Evolutionary conservation across 176 grass and related monocot species (phyloP).

Genomic region (Elaeis guineensis): DNA sequence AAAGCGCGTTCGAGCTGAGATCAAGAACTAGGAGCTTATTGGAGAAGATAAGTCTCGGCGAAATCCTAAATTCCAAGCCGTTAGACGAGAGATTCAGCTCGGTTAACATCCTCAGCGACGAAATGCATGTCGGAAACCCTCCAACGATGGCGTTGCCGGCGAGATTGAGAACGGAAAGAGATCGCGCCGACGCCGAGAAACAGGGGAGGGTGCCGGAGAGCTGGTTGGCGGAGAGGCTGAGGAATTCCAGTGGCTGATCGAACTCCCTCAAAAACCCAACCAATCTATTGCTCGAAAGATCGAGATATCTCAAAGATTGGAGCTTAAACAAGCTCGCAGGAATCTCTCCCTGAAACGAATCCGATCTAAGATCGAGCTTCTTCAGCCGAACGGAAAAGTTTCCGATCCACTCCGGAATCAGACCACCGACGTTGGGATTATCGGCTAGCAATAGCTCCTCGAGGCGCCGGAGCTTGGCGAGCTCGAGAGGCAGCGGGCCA

Average conservation of each 20-base stretch:
- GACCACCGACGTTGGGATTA: conserved; percentile 6
- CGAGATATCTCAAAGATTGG: conserved; percentile 1
- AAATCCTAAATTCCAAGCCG: conserved; percentile 43
- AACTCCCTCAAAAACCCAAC: conserved; percentile 9
- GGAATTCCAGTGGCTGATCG: conserved; percentile 1
- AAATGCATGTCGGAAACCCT: conserved; percentile 23
- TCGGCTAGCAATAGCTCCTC: conserved; percentile 7
- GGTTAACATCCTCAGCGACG: conserved; percentile 24
- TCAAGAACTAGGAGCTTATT: conserved; percentile 52
- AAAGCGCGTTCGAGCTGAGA: conserved; percentile 44
- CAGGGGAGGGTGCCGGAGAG: conserved; percentile 20
- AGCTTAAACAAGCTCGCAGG: conserved; percentile 15
- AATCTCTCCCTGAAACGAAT: conserved; percentile 15
- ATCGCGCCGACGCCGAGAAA: conserved; percentile 6
- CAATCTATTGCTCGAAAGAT: conserved; percentile 17
- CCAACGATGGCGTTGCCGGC: conserved; percentile 42
- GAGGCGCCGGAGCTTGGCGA: conserved; percentile 8
- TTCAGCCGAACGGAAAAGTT: conserved; percentile 5
- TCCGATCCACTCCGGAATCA: conserved; percentile 1
- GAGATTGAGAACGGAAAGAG: conserved; percentile 45
- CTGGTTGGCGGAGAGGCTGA: conserved; percentile 15
- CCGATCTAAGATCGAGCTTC: conserved; percentile 14
- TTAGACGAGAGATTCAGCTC: conserved; percentile 48
- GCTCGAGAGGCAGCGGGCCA: conserved; percentile 5
- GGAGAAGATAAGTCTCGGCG: conserved; percentile 75